A percentile compares a stretch with the other conserved stretches of the same genome.
Evolutionary conservation across 768 basidiomycete species (phyloP).

Genomic region (Pleurotus giganteus): DNA sequence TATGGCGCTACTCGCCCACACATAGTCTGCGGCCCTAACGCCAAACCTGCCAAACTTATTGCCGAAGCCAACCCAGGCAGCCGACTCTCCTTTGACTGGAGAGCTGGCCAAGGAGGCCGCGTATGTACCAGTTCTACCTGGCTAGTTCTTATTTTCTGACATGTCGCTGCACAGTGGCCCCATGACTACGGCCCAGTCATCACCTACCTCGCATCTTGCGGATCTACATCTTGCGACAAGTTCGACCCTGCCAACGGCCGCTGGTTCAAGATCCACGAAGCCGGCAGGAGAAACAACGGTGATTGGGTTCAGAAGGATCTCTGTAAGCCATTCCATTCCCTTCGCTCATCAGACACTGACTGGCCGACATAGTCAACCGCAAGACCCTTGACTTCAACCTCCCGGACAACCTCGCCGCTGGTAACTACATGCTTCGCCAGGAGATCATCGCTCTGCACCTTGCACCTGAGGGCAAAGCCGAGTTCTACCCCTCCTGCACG

Average conservation of each 20-base stretch:
- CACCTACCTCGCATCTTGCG: slow-evolving; percentile 41
- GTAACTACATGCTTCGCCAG: slow-evolving; percentile 53
- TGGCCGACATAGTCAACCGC: slow-evolving; percentile 1
- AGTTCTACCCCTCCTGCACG: slow-evolving; percentile 59
- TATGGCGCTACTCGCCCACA: slow-evolving; percentile 35
- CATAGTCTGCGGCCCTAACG: slow-evolving; percentile 46
- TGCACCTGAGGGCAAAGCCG: slow-evolving; percentile 48
- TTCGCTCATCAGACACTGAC: background rate
- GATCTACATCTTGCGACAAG: slow-evolving; percentile 37
- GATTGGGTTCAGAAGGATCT: slow-evolving; percentile 55
- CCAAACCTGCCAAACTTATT: slow-evolving; percentile 41
- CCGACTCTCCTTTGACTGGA: slow-evolving; percentile 42
- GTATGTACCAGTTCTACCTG: slow-evolving; percentile 5
- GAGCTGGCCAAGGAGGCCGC: slow-evolving; percentile 25
- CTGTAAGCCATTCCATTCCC: slow-evolving; percentile 35
- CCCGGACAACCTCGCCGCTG: slow-evolving; percentile 36
- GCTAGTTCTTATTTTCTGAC: background rate
- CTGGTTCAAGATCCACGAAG: slow-evolving; percentile 55
- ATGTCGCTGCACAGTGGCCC: slow-evolving; percentile 12
- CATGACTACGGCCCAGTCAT: slow-evolving; percentile 31
- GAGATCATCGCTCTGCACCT: slow-evolving; percentile 59
- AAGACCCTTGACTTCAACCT: slow-evolving; percentile 30
- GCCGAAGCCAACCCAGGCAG: slow-evolving; percentile 47
- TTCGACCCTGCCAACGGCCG: slow-evolving; percentile 41
- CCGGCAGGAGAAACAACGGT: slow-evolving; percentile 29